These are phyloP conservation scores for Suillus fuscotomentosus DNA, from an alignment of 768 basidiomycete species.

Conservation along the genomic window DNA sequence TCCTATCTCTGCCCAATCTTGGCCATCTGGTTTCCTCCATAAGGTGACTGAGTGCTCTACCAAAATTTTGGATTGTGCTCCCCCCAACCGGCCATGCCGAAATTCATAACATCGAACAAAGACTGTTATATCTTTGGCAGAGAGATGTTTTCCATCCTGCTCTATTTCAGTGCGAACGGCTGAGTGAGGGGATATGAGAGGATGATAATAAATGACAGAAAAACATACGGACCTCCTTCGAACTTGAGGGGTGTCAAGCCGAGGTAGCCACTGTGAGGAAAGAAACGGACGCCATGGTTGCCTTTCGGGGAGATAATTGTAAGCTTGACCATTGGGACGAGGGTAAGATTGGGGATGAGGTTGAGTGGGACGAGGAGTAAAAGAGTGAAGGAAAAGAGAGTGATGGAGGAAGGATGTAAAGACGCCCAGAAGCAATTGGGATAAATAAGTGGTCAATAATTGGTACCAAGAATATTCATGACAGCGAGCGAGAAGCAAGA, in stretches of 20 bases:
- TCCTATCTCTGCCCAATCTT: constrained; percentile 59
- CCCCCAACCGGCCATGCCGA: constrained; percentile 58
- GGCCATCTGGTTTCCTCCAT: constrained; percentile 63
- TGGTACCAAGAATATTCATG: constrained; percentile 28
- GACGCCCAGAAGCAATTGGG: constrained; percentile 24
- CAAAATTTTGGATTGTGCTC: constrained; percentile 59
- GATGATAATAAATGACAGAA: not conserved
- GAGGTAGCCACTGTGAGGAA: constrained; percentile 75
- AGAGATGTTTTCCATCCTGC: constrained; percentile 65
- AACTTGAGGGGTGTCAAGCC: constrained; percentile 78
- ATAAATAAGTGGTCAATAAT: constrained; percentile 32
- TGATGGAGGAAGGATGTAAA: constrained; percentile 22
- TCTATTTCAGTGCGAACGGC: constrained; percentile 73
- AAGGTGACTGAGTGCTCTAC: constrained; percentile 65
- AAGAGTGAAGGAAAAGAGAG: constrained; percentile 15
- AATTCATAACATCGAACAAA: constrained; percentile 85
- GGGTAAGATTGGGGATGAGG: not conserved
- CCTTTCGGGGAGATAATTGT: constrained; percentile 66
- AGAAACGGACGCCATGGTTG: constrained; percentile 67
- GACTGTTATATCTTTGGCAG: constrained; percentile 64
- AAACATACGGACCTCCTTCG: constrained; percentile 60
- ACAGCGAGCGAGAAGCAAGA: constrained; percentile 24
- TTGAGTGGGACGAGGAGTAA: constrained; percentile 8
- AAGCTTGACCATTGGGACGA: constrained; percentile 61
- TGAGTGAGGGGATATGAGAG: constrained; percentile 25